Base-by-base conservation (phyloP, 192 early-diverging fungal species). In the Jimgerdemannia lactiflua region DNA sequence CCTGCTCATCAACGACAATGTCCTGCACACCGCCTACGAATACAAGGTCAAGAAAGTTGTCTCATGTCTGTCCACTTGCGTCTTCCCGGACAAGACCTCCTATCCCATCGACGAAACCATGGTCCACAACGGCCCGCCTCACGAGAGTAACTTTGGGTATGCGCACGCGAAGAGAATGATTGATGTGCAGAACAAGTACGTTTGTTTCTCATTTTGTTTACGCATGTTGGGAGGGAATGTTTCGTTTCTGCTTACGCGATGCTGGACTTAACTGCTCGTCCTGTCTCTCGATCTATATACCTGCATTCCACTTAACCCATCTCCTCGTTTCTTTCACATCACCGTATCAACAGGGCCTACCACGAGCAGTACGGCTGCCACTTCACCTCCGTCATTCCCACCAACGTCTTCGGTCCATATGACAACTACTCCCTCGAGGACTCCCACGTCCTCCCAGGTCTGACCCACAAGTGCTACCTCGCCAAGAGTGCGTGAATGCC, bases 31-130 rank as follows among this genome's bases (percentile, higher is more conserved):
- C 20, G 83, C 90, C 11, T 87, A 91, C 75, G 82, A 84, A 75
- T 83, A 78, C 80, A 86, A 87, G 91, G 91, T 94, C 71, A 76
- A 92, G 82, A 95, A 95, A 82, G 92, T 95, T 68, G 91, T 95
- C 19, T 95, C 94, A 2, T 95, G 94, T 78, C 87, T 95, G 64
- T 94, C 93, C 1, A 95, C 94, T 20, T 95, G 94, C 81, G 88
- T 95, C 64, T 95, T 95, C 82, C 94, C 94, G 42, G 92, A 94
- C 80, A 92, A 93, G 74, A 94, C 94, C 42, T 80, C 87, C 7
- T 95, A 95, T 74, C 94, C 94, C 67, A 93, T 95, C 79, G 91
- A 94, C 71, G 94, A 95, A 81, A 91, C 89, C 68, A 95, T 95
- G 94, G 86, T 95, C 65, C 94, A 95, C 80, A 83, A 86, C 63